Conservation (phyloP, 2,329 filamentous ascomycete genomes). For the Parastagonospora nodorum region DNA sequence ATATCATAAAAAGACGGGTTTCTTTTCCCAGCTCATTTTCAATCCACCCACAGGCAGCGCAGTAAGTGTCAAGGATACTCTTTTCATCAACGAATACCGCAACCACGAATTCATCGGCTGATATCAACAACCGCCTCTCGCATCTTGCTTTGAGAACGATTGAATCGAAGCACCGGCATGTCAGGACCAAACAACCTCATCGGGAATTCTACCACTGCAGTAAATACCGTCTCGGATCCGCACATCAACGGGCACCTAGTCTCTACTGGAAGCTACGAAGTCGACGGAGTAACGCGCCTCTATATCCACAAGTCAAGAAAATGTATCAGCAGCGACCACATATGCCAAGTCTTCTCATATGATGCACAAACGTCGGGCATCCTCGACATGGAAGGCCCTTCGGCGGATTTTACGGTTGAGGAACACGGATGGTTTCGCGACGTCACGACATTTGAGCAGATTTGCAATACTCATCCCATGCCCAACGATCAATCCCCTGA, state of each 20-base stretch:
- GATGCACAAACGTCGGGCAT: background rate
- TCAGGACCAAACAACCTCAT: background rate
- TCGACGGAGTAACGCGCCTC: background rate
- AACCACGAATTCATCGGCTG: background rate
- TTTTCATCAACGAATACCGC: background rate
- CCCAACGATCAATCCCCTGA: background rate
- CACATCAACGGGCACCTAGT: background rate
- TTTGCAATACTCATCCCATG: background rate
- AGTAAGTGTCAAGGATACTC: background rate
- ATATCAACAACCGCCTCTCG: background rate
- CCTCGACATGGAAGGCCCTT: background rate
- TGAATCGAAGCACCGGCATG: background rate
- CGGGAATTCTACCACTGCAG: background rate
- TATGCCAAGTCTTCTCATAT: background rate
- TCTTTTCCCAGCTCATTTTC: background rate
- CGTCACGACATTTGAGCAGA: background rate
- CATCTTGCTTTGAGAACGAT: background rate
- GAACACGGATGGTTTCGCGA: background rate
- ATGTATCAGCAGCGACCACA: background rate
- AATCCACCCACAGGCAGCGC: background rate
- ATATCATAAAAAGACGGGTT: background rate
- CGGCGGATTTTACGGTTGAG: background rate
- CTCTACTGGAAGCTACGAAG: background rate
- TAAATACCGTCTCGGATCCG: background rate
- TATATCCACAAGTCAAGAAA: background rate